Evolutionary conservation across 2,329 filamentous ascomycete species (phyloP).

Genomic region (Botrytis byssoidea): DNA sequence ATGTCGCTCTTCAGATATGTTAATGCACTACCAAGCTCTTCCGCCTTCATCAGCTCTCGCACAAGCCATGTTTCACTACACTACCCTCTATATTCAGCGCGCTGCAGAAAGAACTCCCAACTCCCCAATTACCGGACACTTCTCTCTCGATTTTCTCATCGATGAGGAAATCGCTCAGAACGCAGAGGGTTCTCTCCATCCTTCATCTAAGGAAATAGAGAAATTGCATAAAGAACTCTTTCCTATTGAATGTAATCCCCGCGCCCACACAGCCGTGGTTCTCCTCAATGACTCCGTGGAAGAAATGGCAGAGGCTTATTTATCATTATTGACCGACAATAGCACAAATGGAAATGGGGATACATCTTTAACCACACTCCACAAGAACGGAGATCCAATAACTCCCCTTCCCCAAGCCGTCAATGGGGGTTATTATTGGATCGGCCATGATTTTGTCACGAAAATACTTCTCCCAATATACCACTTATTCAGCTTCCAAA

Average conservation of each 20-base stretch:
- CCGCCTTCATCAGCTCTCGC: constrained; percentile 53
- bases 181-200: neutral
- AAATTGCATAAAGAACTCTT: constrained; percentile 49
- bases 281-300: constrained; percentile 52
- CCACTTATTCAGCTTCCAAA: constrained; percentile 32
- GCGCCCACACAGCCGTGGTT: constrained; percentile 65
- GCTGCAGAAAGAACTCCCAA: constrained; percentile 43
- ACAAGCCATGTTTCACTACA: constrained; percentile 63
- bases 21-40: constrained; percentile 62
- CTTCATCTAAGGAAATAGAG: constrained; percentile 1
- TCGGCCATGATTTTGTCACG: constrained; percentile 61
- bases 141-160: constrained; percentile 51
- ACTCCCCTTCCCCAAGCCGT: constrained; percentile 28
- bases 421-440: constrained; percentile 56
- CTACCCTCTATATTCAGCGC: constrained; percentile 51
- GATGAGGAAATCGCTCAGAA: neutral
- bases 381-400: constrained; percentile 21
- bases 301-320: constrained; percentile 50
- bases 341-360: constrained; percentile 20
- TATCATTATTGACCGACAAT: constrained; percentile 45
- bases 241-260: constrained; percentile 70
- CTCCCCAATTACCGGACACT: constrained; percentile 62
- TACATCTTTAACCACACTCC: constrained; percentile 12
- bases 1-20: constrained; percentile 56
- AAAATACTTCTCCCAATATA: constrained; percentile 49